phyloP scores from a whole-genome alignment of 176 grass and related monocot genomes.

The Carex pumila region DNA sequence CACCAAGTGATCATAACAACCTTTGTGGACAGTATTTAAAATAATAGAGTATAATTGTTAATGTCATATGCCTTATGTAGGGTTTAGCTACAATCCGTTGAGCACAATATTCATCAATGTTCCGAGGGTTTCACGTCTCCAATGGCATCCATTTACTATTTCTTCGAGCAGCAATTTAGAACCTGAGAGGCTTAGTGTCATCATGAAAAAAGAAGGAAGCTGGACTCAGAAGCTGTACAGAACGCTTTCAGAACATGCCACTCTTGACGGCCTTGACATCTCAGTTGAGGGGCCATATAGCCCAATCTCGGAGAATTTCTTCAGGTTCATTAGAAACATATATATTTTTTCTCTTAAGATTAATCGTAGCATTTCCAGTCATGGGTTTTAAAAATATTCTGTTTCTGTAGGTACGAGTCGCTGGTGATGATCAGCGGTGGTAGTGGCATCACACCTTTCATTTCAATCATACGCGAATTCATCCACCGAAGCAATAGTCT shows the following conservation, averaged over 20 bases:
- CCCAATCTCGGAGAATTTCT: constrained; percentile 17
- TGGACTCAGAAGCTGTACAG: constrained; percentile 48
- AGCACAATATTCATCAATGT: constrained; percentile 57
- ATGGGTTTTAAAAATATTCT: neutral
- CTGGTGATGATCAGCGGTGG: constrained; percentile 49
- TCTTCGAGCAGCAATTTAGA: constrained; percentile 44
- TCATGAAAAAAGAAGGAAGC: constrained; percentile 48
- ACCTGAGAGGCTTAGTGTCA: constrained; percentile 38
- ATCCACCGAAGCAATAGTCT: constrained; percentile 10
- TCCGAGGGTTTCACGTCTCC: constrained; percentile 36
- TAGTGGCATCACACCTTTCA: constrained; percentile 58
- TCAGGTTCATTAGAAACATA: constrained; percentile 24
- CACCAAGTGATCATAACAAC: too few species aligned
- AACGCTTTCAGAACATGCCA: constrained; percentile 2
- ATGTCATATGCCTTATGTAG: neutral
- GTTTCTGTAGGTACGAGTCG: constrained; percentile 28
- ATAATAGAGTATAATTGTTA: neutral
- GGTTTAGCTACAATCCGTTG: constrained; percentile 29
- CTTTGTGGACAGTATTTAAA: neutral
- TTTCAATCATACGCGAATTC: constrained; percentile 47
- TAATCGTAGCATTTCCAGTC: neutral
- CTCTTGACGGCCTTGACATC: constrained; percentile 16
- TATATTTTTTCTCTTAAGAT: neutral
- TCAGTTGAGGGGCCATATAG: constrained; percentile 65
- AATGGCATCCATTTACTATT: constrained; percentile 66